These are phyloP conservation scores for Grigorovia jiainica DNA, from an alignment of 805 yeast species.

Conservation along the genomic window DNA sequence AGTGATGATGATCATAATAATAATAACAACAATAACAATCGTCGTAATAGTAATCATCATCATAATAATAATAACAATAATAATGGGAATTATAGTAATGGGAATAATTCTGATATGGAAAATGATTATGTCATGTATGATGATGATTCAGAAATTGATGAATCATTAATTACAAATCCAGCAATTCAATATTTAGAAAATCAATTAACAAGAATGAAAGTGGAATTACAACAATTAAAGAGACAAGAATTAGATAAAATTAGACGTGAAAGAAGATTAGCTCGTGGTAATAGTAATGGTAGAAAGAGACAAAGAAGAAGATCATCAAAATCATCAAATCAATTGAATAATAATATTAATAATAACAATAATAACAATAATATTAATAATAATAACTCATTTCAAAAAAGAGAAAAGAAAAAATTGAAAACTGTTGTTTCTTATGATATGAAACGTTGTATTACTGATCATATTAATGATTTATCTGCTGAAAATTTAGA, in stretches of 20 bases:
- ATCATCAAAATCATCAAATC: slow-evolving; percentile 30
- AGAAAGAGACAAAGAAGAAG: slow-evolving; percentile 4
- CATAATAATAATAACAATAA: slow-evolving; percentile 47
- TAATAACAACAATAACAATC: slow-evolving; percentile 25
- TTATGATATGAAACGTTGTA: slow-evolving; percentile 93
- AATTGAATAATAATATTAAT: no score
- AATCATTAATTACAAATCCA: slow-evolving; percentile 65
- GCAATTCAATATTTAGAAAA: slow-evolving; percentile 84
- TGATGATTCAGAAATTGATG: slow-evolving; percentile 52
- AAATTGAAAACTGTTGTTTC: slow-evolving; percentile 45
- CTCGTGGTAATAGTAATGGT: slow-evolving; percentile 26
- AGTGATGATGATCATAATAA: slow-evolving; percentile 30
- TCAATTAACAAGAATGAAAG: slow-evolving; percentile 77
- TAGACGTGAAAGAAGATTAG: slow-evolving; percentile 45
- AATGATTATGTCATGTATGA: slow-evolving; percentile 22
- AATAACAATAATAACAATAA: no score
- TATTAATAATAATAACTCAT: no score
- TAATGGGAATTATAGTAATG: slow-evolving; percentile 31
- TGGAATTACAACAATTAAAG: slow-evolving; percentile 74
- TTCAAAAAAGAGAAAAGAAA: slow-evolving; percentile 18
- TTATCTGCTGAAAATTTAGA: slow-evolving; percentile 72
- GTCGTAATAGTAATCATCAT: slow-evolving; percentile 29
- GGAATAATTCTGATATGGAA: slow-evolving; percentile 27
- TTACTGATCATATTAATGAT: slow-evolving; percentile 74
- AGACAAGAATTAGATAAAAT: slow-evolving; percentile 62